phyloP scores from a whole-genome alignment of 225 moss, liverwort and hornwort genomes.

The Climacium dendroides region DNA sequence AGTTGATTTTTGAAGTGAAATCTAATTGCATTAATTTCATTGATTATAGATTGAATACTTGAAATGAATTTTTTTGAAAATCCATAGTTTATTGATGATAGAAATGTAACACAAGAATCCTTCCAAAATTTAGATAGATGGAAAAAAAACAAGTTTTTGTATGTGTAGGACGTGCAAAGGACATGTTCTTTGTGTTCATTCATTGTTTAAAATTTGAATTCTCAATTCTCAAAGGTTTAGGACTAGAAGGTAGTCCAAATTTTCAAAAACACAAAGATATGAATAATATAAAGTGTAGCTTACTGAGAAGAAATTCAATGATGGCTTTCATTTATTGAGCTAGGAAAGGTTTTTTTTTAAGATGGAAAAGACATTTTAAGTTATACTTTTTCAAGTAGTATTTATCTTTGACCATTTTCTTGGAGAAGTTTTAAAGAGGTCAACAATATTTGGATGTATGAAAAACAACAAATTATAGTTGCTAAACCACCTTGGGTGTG shows the following conservation, averaged over 20 bases:
- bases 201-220: not conserved
- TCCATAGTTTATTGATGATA: not conserved
- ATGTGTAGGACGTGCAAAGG: not conserved
- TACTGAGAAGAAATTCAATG: not conserved
- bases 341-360: not conserved
- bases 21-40: not conserved
- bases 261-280: not conserved
- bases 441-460: not conserved
- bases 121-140: not conserved
- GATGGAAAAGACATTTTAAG: not conserved
- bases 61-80: not conserved
- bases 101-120: not conserved
- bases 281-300: rapidly evolving
- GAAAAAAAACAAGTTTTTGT: not conserved
- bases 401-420: not conserved
- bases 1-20: not conserved
- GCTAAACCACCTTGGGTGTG: no score
- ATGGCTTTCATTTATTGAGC: rapidly evolving
- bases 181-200: not conserved
- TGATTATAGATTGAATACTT: not conserved
- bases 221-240: rapidly evolving
- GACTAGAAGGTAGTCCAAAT: not conserved
- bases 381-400: not conserved
- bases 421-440: no score
- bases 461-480: not conserved